Evolutionary conservation across 192 early-diverging fungal species (phyloP), one percentile per base, ranked within the genome.

Genomic region (Coemansia sp.): DNA sequence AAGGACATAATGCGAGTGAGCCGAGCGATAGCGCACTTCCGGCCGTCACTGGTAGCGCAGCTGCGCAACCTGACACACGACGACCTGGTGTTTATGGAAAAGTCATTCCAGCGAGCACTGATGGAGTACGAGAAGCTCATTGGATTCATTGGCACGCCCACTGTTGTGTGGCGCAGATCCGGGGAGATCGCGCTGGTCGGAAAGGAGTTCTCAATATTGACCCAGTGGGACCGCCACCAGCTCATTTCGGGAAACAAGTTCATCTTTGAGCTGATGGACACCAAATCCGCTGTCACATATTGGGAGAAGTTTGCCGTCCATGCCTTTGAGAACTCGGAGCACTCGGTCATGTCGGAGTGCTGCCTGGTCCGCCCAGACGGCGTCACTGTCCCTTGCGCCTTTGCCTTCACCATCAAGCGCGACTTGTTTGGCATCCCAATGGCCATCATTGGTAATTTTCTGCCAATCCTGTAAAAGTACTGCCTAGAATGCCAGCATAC

Each of bases 41-140:
- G 95, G 9, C 95, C 95, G 28, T 94, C 92, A 3, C 94, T 95
- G 65, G 92, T 98, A 71, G 94, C 94, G 5, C 83, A 93, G 57
- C 92, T 96, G 69, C 95, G 94, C 91, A 93, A 96, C 71, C 75
- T 98, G 66, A 93, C 93, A 3, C 91, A 91, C 61, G 94, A 98
- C 63, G 95, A 98, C 65, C 83, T 98, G 74, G 81, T 96, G 24
- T 96, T 96, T 70, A 94, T 94, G 93, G 95, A 98, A 83, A 94
- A 95, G 73, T 95, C 94, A 70, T 91, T 98, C 60, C 95, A 95
- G 71, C 86, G 95, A 48, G 94, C 94, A 10, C 73, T 98, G 77
- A 72, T 94, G 76, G 95, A 98, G 85, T 96, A 91, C 63, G 94
- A 96, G 71, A 95, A 98, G 69, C 77, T 98, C n/a, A 95, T 98